A percentile compares a stretch with the other conserved stretches of the same genome.
Conservation (phyloP, 2,329 filamentous ascomycete genomes). For the Diplodia scrobiculata region DNA sequence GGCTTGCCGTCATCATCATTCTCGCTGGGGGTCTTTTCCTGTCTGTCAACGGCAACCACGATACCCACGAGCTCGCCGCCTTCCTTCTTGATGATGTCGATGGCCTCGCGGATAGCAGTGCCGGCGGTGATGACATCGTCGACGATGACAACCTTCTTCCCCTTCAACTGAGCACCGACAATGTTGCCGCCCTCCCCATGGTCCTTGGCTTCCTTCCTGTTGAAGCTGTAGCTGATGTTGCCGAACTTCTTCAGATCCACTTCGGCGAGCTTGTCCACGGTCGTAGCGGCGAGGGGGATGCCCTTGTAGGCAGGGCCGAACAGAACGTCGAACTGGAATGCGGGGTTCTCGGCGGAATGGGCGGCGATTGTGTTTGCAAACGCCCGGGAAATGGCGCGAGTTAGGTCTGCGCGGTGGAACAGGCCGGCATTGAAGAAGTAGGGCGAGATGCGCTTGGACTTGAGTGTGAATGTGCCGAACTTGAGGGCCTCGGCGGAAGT, state of each 20-base stretch:
- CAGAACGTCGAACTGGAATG: slow-evolving; percentile 75
- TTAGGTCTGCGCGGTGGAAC: slow-evolving; percentile 79
- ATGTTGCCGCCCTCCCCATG: slow-evolving; percentile 94
- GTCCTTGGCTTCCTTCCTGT: slow-evolving; percentile 94
- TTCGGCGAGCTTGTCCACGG: slow-evolving; percentile 72
- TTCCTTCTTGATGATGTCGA: slow-evolving; percentile 82
- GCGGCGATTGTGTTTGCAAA: slow-evolving; percentile 67
- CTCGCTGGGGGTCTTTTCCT: slow-evolving; percentile 72
- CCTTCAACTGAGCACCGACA: slow-evolving; percentile 81
- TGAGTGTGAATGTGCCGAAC: slow-evolving; percentile 84
- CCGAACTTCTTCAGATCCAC: slow-evolving; percentile 68
- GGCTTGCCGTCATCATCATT: slow-evolving; percentile 65
- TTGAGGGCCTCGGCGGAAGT: slow-evolving; percentile 69
- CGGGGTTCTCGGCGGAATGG: slow-evolving; percentile 46
- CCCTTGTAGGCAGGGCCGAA: slow-evolving; percentile 98
- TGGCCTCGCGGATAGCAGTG: slow-evolving; percentile 89
- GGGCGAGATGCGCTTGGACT: slow-evolving; percentile 85
- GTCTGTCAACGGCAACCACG: slow-evolving; percentile 82
- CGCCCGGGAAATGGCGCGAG: slow-evolving; percentile 75
- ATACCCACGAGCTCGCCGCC: slow-evolving; percentile 85
- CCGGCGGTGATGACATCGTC: slow-evolving; percentile 97
- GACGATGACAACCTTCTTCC: slow-evolving; percentile 83
- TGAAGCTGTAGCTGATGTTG: slow-evolving; percentile 80
- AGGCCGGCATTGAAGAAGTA: slow-evolving; percentile 98
- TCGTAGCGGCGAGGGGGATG: slow-evolving; percentile 81